Conservation (phyloP, 176 grass and related monocot species). For the Oryza officinalis region DNA sequence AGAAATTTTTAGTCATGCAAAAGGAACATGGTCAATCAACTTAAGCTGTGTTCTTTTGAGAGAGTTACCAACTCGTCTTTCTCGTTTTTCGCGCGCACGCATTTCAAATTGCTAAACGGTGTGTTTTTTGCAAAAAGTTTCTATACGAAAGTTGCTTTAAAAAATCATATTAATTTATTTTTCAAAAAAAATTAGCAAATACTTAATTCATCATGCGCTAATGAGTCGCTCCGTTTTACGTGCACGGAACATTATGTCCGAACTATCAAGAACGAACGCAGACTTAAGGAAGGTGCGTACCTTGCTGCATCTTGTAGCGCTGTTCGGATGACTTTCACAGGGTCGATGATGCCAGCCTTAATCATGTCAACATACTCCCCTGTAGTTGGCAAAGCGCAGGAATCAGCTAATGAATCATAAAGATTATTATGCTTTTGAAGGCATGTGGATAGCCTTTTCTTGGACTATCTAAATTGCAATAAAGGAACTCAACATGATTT, state of each 20-base stretch:
- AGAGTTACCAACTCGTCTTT: too few relatives aligned
- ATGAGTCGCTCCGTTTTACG: too few relatives aligned
- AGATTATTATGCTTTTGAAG: background rate
- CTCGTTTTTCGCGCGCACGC: too few relatives aligned
- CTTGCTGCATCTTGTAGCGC: constrained; percentile 87
- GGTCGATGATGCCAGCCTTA: constrained; percentile 87
- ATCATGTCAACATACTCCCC: constrained; percentile 95
- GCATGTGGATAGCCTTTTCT: constrained; percentile 5
- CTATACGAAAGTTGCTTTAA: too few relatives aligned
- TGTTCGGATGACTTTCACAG: constrained; percentile 84
- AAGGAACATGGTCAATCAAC: background rate
- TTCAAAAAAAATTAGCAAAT: too few relatives aligned
- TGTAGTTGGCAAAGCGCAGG: constrained; percentile 40
- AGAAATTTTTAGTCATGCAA: background rate
- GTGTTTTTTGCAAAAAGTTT: too few relatives aligned
- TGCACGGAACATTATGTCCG: too few relatives aligned
- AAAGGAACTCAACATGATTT: background rate
- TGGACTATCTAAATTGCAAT: background rate
- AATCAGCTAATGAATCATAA: constrained; percentile 6
- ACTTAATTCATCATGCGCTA: too few relatives aligned
- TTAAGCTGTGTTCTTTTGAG: too few relatives aligned
- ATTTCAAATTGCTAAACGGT: too few relatives aligned
- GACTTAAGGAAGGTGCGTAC: constrained; percentile 34
- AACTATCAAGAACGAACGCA: too few relatives aligned
- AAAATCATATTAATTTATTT: too few relatives aligned